Evolutionary conservation across 176 grass and related monocot species (phyloP), one percentile per base, ranked within the genome.

Genomic region (Tuctoria greenei): DNA sequence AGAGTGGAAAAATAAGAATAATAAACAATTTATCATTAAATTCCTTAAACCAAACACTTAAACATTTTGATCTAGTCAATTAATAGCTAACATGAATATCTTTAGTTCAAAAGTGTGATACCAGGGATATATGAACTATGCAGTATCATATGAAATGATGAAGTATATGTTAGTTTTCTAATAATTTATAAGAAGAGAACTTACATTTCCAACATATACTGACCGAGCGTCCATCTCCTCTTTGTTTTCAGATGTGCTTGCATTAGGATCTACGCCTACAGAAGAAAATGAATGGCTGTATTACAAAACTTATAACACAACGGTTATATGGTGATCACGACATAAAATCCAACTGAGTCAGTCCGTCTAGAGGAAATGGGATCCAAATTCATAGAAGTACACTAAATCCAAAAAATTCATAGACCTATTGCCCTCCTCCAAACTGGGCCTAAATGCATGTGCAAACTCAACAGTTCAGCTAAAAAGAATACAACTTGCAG

Each of bases 171-270:
- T 26, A 63, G 25, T 40, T 63, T 52, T 9, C 23, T 36, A 47
- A 54, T 54, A 62, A 73, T 52, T 78, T 55, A 39, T 25, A 82
- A 7, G 66, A 12, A 62, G 17, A 69, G 8, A 36, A 64, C 87
- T 87, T 80, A 93, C 90, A 79, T 93, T 93, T 57, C 90, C 90
- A 79, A 93, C 51, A 28, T 82, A 90, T 7, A 93, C 78, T 0
- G 90, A 93, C 4, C 90, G 90, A 78, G 81, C 71, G 82, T 93
- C 90, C 77, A 81, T 85, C 50, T 93, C 84, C 45, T 93, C 87
- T 64, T 90, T 93, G 70, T 82, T 66, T 89, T 93, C 84, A 44
- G 76, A 87, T 79, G 87, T 65, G 75, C 77, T 25, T 46, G 78
- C 72, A 50, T 21, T 81, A 84, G 87, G 73, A 67, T 93, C 90